A percentile compares a stretch with the other conserved stretches of the same genome.
Conservation (phyloP, 306 rosid genomes). For the Corylus avellana region DNA sequence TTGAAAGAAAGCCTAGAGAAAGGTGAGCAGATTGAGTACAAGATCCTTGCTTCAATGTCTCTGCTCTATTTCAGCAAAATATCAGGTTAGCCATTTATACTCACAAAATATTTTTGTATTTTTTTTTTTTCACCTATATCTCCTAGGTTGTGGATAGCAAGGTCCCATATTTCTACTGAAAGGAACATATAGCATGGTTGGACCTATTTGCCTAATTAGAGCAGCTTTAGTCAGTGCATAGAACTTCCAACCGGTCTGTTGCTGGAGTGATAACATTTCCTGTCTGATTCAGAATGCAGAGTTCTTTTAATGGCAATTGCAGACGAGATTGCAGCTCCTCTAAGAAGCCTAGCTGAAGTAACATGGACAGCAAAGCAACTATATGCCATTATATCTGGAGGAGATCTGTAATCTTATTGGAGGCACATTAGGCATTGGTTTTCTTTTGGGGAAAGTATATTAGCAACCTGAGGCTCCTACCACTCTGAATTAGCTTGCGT, state of each 20-base stretch:
- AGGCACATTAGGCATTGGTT: background rate
- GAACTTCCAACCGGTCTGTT: background rate
- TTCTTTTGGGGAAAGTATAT: background rate
- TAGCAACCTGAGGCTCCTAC: background rate
- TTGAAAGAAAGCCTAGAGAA: conserved; percentile 51
- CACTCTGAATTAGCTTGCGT: background rate
- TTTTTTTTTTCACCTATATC: background rate
- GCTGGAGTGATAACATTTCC: conserved; percentile 9
- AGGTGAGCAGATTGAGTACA: conserved; percentile 50
- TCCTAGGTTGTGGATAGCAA: background rate
- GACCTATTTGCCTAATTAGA: background rate
- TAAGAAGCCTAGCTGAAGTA: conserved; percentile 50
- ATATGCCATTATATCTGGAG: conserved; percentile 41
- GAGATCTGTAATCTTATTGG: conserved; percentile 32
- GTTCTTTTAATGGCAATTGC: conserved; percentile 57
- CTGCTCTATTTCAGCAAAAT: conserved; percentile 76
- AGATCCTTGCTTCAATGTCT: conserved; percentile 65
- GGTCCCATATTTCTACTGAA: background rate
- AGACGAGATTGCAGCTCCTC: conserved; percentile 58
- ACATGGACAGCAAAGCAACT: conserved; percentile 70
- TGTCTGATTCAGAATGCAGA: conserved; percentile 54
- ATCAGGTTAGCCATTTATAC: conserved; percentile 49
- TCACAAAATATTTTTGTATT: background rate
- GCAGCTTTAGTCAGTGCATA: background rate
- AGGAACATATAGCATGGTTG: background rate